Evolutionary conservation across 345 rosid species (phyloP), one percentile per base, ranked within the genome.

Genomic region (Brassica cretica): DNA sequence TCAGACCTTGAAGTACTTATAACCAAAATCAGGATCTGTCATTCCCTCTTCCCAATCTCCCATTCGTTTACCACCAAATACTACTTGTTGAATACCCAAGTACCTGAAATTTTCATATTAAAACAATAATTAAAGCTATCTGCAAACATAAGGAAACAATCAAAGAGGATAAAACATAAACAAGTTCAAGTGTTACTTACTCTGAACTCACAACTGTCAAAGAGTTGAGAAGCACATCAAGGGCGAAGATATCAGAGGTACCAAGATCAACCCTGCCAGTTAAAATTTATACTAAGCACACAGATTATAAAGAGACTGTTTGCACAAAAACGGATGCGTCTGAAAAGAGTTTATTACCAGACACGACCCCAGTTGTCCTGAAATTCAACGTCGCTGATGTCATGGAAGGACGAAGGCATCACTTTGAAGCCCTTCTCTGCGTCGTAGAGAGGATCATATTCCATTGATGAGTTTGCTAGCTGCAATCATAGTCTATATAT

Each of bases 21-120:
- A 41, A 2, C 98, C 97, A 63, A 76, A 85, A 74, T 87, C 91
- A 0, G 93, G 83, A 76, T 80, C 79, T 21, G 88, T 90, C 98
- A 92, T 90, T 66, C 91, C 93, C 73, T 90, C 97, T 87, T 94
- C 97, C 98, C 98, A 94, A 70, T 94, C 98, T 53, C 93, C 97
- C 82, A 94, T 70, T 58, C 84, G 72, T 53, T 82, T 88, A 21
- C 97, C 97, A 39, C 98, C 95, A 59, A 94, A 92, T 73, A 94
- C 90, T 55, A 88, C 85, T 79, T 94, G 97, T 39, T 92, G 93
- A 79, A 94, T 89, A 64, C 97, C 97, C 25, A 87, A 68, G 78
- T 92, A 89, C 76, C 95, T 94, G 89, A 69, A 73, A 82, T 18
- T 24, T 46, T 66, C 70, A 58, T 44, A 15, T 60, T 0, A 70